Evolutionary conservation across 495 filamentous ascomycete genomes (phyloP).

Genomic region (Elasticomyces elasticus): DNA sequence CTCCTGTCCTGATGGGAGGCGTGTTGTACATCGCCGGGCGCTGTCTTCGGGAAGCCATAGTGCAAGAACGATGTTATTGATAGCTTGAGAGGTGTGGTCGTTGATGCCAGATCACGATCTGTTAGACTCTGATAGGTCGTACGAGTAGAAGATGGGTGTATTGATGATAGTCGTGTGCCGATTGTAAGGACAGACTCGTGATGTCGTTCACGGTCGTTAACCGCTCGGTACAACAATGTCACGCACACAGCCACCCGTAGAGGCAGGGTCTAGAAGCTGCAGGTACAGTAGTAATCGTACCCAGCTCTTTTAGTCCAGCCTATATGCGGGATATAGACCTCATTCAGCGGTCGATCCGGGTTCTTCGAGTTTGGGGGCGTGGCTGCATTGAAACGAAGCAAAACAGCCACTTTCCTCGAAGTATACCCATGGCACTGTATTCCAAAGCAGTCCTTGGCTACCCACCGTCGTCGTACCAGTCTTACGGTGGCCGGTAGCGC

Average conservation of each 20-base stretch:
- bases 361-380: background rate
- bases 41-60: background rate
- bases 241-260: background rate
- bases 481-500: background rate
- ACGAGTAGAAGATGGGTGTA: too few relatives aligned
- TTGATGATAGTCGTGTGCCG: background rate
- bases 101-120: too few relatives aligned
- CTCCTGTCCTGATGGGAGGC: constrained; percentile 19
- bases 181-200: background rate
- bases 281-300: background rate
- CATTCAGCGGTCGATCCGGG: too few relatives aligned
- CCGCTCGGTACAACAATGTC: background rate
- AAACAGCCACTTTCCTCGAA: too few relatives aligned
- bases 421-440: background rate
- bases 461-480: background rate
- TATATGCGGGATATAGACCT: background rate
- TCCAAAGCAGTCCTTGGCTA: background rate
- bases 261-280: background rate
- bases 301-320: too few relatives aligned
- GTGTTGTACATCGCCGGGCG: constrained; percentile 23
- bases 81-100: background rate
- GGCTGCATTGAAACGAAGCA: too few relatives aligned
- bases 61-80: background rate
- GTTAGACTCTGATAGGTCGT: too few relatives aligned
- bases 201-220: background rate